Base-by-base conservation (phyloP, 1,139 yeast genomes). In the Schwanniomyces etchellsii region DNA sequence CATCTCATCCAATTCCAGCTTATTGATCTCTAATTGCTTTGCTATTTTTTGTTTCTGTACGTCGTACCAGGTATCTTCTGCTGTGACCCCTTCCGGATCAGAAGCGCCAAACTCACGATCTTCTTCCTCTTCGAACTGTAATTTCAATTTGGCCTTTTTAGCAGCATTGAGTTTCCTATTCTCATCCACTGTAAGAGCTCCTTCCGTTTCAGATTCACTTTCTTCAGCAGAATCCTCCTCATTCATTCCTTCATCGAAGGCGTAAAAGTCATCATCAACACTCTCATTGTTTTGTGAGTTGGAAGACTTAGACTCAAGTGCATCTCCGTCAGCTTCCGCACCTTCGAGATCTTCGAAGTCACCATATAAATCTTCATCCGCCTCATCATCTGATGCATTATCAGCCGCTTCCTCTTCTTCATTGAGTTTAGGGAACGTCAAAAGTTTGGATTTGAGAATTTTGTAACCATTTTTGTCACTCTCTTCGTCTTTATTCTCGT, bases 21-120 rank as follows among this genome's bases (percentile, higher is more conserved):
- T 84, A 59, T 93, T 93, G 60, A 93, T 88, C 41, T 91, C 97
- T 43, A 85, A 66, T 60, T 93, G 98, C 55, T 91, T 89, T 36
- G 96, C 91, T 77, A 93, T 89, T 50, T 89, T 91, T 38, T 95
- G 93, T 60, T 93, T 93, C 57, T 93, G 96, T 56, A 84, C 76
- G 52, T 91, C 97, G 54, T 91, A 93, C 98, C 98, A 93, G 1
- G 96, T 88, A 45, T 91, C 96, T 28, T 82, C 83, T 50, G 80
- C 83, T 17, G 75, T 77, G 37, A 70, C 81, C 23, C 80, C 82
- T 52, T 81, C 88, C 14, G 81, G 81, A 40, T 80, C 86, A 37
- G 78, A 84, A 10, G 75, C 84, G 3, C 79, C 82, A 43, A 74
- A 72, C 37, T 83, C 88, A 28, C 84, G 70, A 41, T 81, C 89